Evolutionary conservation across 768 basidiomycete genomes (phyloP).

Genomic region (Mycena galopus): DNA sequence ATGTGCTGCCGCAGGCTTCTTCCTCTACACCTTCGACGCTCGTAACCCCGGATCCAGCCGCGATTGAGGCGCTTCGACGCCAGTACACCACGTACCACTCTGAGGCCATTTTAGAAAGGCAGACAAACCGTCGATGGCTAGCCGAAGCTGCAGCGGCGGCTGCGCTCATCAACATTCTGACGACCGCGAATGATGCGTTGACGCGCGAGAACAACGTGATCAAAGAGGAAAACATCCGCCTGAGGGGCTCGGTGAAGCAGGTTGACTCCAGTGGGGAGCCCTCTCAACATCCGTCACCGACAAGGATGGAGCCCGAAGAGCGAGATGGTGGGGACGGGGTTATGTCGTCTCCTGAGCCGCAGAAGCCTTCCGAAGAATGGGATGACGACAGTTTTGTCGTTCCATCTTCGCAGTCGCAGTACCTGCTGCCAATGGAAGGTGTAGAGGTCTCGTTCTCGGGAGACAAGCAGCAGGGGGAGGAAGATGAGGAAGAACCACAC

Average conservation of each 20-base stretch:
- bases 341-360: not conserved
- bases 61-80: constrained; percentile 2
- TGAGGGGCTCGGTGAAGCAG: not conserved
- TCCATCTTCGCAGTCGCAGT: not conserved
- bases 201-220: constrained; percentile 13
- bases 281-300: not conserved
- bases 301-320: not conserved
- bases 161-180: constrained; percentile 5
- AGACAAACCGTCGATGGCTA: not conserved
- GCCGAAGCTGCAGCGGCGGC: constrained; percentile 7
- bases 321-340: not conserved
- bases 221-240: constrained; percentile 2
- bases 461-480: not conserved
- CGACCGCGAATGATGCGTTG: not conserved
- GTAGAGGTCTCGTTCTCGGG: not conserved
- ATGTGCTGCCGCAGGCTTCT: not conserved
- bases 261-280: not conserved
- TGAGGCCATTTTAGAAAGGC: not conserved
- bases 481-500: not conserved
- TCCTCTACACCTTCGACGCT: not conserved
- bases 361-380: not conserved
- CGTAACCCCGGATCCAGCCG: not conserved
- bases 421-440: not conserved
- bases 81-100: not conserved
- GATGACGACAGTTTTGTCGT: not conserved